Evolutionary conservation across 129 eudicot species (phyloP), one percentile per base, ranked within the genome.

Genomic region (Gnaphalium uliginosum): DNA sequence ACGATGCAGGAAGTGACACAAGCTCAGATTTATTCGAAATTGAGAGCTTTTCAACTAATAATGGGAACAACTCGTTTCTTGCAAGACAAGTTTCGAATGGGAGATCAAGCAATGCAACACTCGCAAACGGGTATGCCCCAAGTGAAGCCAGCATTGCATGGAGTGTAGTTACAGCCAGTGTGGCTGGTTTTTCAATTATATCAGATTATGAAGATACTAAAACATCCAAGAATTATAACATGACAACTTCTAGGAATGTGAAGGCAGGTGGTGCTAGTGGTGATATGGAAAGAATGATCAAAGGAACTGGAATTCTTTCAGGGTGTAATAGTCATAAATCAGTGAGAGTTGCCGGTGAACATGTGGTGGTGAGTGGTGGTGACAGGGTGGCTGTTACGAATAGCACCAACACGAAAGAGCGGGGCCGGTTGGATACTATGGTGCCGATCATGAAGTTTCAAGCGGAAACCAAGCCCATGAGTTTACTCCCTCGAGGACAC

Each of bases 91-190:
- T 83, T 27, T 76, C 84, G 1, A 89, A 86, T 5, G 83, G 89
- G 77, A 73, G 81, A 78, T 81, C 87, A 24, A 69, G 87, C 73
- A 75, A 53, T 50, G 84, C 80, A 9, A 81, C 84, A 6, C 89
- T 84, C 43, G 72, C 84, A 43, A 82, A 84, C 15, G 80, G 96
- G 68, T 90, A 93, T 27, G 93, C 97, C 3, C 97, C 98, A 11
- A 93, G 98, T 8, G 98, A 93, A 66, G 97, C 96, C 10, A 93
- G 98, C 89, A 85, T 93, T 60, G 93, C 87, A 23, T 93, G 98
- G 98, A 93, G 98, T 26, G 96, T 88, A 4, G 87, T 90, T 11
- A 93, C 97, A 4, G 98, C 96, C 29, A 90, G 98, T 27, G 96
- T 87, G 2, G 86, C 89, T 0, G 97, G 88, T 59, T 86, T 83